A percentile compares a stretch with the other conserved stretches of the same genome.
phyloP scores from a whole-genome alignment of 352 stramenopile genomes.

The Phytophthora aleatoria region DNA sequence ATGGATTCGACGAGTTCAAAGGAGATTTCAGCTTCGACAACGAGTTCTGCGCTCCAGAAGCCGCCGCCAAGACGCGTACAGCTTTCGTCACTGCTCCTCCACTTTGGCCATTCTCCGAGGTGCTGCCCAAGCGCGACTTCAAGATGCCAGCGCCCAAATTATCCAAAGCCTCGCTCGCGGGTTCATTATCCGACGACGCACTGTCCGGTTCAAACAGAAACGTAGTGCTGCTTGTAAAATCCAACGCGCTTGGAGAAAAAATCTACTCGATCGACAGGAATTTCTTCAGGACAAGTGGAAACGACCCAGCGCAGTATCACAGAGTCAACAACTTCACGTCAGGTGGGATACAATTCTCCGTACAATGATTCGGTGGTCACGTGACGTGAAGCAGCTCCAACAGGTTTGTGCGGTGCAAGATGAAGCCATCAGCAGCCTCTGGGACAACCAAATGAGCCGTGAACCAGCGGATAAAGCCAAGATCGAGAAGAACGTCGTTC shows the following conservation, averaged over 20 bases:
- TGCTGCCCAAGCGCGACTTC: neutral
- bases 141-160: constrained; percentile 18
- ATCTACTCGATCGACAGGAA: constrained; percentile 1
- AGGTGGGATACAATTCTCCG: constrained; percentile 14
- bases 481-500: constrained; percentile 6
- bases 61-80: constrained; percentile 24
- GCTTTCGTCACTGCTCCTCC: constrained; percentile 34
- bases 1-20: constrained; percentile 28
- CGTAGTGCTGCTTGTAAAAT: constrained; percentile 23
- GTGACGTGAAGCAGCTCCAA: constrained; percentile 52
- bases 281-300: constrained; percentile 15
- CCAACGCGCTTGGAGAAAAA: constrained; percentile 32
- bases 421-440: constrained; percentile 31
- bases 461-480: constrained; percentile 1
- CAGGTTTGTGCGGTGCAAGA: constrained; percentile 55
- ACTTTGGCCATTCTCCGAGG: neutral
- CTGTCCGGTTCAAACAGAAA: constrained; percentile 12
- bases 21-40: constrained; percentile 11
- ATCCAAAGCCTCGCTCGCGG: constrained; percentile 35
- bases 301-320: neutral
- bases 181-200: constrained; percentile 22
- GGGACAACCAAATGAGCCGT: constrained; percentile 10
- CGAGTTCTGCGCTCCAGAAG: constrained; percentile 15
- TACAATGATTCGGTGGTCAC: constrained; percentile 21
- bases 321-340: neutral